These are phyloP conservation scores for Simplicillium sp. DNA, from an alignment of 2,329 filamentous ascomycete species.

Conservation along the genomic window DNA sequence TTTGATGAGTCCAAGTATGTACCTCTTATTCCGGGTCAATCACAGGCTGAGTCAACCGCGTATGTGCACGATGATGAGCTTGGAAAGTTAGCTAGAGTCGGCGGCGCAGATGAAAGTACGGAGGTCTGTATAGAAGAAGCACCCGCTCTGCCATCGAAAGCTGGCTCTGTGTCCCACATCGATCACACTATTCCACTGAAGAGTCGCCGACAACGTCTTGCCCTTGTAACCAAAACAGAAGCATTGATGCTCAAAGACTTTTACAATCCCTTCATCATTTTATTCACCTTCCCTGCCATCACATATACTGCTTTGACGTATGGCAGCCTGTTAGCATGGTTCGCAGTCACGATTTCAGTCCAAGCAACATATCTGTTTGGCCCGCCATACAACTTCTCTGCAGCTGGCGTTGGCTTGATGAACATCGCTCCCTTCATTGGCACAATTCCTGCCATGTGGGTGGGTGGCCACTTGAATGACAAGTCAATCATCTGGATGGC, in stretches of 20 bases:
- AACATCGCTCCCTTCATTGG: conserved; percentile 22
- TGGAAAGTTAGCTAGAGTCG: too few species aligned
- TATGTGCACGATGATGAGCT: background rate
- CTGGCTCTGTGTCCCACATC: conserved; percentile 29
- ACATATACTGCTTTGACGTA: conserved; percentile 28
- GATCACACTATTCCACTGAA: conserved; percentile 9
- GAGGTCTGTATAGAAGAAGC: too few species aligned
- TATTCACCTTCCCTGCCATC: conserved; percentile 19
- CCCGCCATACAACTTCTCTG: conserved; percentile 18
- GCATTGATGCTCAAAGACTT: conserved; percentile 7
- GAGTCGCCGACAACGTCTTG: conserved; percentile 12
- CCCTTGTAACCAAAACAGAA: conserved; percentile 10
- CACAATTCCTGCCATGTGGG: conserved; percentile 22
- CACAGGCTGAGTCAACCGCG: background rate
- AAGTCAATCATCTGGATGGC: conserved; percentile 24
- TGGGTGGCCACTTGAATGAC: conserved; percentile 27
- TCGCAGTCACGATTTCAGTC: conserved; percentile 15
- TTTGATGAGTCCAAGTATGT: conserved; percentile 18
- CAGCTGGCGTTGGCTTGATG: conserved; percentile 15
- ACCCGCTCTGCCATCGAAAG: background rate
- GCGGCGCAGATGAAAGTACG: too few species aligned
- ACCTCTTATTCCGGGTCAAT: background rate
- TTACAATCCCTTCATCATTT: conserved; percentile 8
- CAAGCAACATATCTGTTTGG: conserved; percentile 14
- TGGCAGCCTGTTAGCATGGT: conserved; percentile 24